Evolutionary conservation across 495 filamentous ascomycete genomes (phyloP).

Genomic region (Cladorrhinum samala): DNA sequence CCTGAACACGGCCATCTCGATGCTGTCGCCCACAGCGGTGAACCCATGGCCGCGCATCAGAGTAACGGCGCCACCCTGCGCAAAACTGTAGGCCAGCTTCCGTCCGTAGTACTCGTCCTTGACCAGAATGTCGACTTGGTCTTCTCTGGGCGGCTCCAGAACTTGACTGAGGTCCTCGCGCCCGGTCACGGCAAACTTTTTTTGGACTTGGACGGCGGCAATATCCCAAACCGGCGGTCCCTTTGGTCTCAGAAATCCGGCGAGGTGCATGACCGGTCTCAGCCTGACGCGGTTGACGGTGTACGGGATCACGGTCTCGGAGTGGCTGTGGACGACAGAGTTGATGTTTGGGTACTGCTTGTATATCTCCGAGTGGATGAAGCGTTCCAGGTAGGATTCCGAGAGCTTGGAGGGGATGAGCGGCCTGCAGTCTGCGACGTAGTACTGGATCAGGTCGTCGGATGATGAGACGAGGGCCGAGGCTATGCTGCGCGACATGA

Average conservation of each 20-base stretch:
- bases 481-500: constrained; percentile 41
- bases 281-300: constrained; percentile 37
- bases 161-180: neutral
- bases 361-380: constrained; percentile 49
- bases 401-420: constrained; percentile 24
- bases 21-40: constrained; percentile 29
- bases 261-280: constrained; percentile 39
- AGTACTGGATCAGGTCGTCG: constrained; percentile 41
- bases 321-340: constrained; percentile 44
- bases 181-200: constrained; percentile 9
- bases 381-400: constrained; percentile 39
- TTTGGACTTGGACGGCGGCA: constrained; percentile 20
- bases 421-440: constrained; percentile 33
- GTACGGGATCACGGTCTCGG: constrained; percentile 41
- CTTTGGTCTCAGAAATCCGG: constrained; percentile 35
- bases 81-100: constrained; percentile 21
- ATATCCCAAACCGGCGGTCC: constrained; percentile 34
- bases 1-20: constrained; percentile 36
- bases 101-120: constrained; percentile 27
- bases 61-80: constrained; percentile 30
- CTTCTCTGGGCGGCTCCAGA: neutral
- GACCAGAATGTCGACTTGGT: constrained; percentile 40
- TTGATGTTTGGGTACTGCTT: constrained; percentile 37
- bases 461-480: constrained; percentile 39
- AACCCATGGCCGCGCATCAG: constrained; percentile 48